These are phyloP conservation scores for Echium plantagineum DNA, from an alignment of 257 asterid genomes.

Conservation along the genomic window DNA sequence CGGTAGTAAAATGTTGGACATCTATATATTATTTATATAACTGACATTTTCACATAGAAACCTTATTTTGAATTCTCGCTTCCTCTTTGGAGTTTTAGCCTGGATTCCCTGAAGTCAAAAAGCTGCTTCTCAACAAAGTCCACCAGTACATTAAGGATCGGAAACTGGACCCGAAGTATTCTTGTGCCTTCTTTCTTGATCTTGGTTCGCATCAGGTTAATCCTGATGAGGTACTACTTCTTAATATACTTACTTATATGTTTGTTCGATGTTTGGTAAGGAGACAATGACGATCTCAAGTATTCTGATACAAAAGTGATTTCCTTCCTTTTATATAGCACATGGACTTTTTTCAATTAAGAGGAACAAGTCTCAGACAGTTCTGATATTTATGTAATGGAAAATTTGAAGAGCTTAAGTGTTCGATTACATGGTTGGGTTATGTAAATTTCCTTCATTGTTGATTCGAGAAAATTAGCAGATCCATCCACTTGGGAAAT, in stretches of 20 bases:
- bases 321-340: no score
- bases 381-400: no score
- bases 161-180: conserved; percentile 73
- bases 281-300: neutral
- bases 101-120: conserved; percentile 68
- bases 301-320: neutral
- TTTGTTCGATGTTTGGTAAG: neutral
- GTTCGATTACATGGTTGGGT: no score
- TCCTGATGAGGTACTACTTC: conserved; percentile 52
- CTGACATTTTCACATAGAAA: neutral
- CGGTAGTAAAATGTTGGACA: no score
- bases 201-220: conserved; percentile 45
- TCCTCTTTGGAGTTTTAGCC: conserved; percentile 29
- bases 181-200: conserved; percentile 83
- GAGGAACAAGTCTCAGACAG: no score
- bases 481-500: neutral
- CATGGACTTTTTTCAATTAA: no score
- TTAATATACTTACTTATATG: conserved; percentile 11
- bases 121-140: conserved; percentile 57
- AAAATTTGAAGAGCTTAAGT: no score
- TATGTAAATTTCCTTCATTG: no score
- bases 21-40: neutral
- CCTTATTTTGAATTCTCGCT: neutral
- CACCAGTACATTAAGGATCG: conserved; percentile 91
- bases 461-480: no score